These are phyloP conservation scores for Mortierella sp. DNA, from an alignment of 371 early-diverging fungal species.

Conservation along the genomic window DNA sequence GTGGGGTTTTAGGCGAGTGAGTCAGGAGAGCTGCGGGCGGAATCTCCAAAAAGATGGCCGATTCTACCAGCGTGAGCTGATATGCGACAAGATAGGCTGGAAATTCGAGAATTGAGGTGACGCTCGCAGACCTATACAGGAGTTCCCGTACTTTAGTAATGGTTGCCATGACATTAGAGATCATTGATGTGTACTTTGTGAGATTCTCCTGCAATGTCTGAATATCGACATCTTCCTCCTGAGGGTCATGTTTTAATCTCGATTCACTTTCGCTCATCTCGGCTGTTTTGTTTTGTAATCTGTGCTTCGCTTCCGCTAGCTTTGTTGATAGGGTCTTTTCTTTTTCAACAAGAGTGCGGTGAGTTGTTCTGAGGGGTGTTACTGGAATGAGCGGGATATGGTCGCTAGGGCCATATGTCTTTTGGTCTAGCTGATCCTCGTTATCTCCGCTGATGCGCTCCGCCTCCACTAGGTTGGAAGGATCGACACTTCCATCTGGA, in stretches of 20 bases:
- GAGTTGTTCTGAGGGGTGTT: slow-evolving; percentile 67
- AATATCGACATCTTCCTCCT: slow-evolving; percentile 56
- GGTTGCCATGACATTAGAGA: slow-evolving; percentile 65
- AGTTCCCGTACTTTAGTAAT: slow-evolving; percentile 68
- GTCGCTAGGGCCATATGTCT: slow-evolving; percentile 45
- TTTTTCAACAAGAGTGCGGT: slow-evolving; percentile 60
- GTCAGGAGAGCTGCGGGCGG: slow-evolving; percentile 71
- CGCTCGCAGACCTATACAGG: slow-evolving; percentile 70
- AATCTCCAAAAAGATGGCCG: slow-evolving; percentile 77
- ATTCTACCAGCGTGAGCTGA: slow-evolving; percentile 81
- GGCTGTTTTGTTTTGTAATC: slow-evolving; percentile 15
- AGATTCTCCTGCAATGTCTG: slow-evolving; percentile 59
- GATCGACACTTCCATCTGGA: slow-evolving; percentile 47
- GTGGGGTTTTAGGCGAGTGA: slow-evolving; percentile 78
- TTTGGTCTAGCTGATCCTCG: slow-evolving; percentile 45
- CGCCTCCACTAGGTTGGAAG: slow-evolving; percentile 45
- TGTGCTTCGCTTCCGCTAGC: slow-evolving; percentile 32
- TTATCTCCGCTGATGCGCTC: slow-evolving; percentile 49
- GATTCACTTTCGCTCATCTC: background rate
- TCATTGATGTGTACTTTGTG: slow-evolving; percentile 58
- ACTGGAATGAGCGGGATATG: slow-evolving; percentile 66
- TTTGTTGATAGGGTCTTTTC: slow-evolving; percentile 40
- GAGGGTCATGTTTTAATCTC: slow-evolving; percentile 3
- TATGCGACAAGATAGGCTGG: slow-evolving; percentile 78
- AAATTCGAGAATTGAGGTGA: slow-evolving; percentile 74